phyloP scores from a whole-genome alignment of 192 early-diverging fungal species.

The Lunasporangiospora selenospora region DNA sequence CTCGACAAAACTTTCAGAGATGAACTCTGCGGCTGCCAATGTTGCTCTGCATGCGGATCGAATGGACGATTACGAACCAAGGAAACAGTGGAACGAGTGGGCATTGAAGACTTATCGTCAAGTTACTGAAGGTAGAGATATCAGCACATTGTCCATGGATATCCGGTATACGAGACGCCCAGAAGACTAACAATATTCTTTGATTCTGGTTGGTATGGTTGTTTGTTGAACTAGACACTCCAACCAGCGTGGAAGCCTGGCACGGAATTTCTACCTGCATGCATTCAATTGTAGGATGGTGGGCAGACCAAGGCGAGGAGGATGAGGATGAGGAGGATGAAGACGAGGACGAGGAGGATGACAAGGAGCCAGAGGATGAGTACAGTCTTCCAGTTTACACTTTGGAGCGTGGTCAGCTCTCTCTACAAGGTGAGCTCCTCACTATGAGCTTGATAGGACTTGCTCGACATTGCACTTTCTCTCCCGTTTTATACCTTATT shows the following conservation, averaged over 20 bases:
- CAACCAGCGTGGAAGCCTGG: constrained; percentile 39
- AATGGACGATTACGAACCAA: constrained; percentile 36
- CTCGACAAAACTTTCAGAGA: constrained; percentile 25
- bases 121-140: constrained; percentile 21
- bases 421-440: constrained; percentile 28
- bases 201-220: too few relatives aligned
- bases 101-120: constrained; percentile 29
- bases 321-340: constrained; percentile 19
- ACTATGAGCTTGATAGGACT: too few relatives aligned
- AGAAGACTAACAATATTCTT: too few relatives aligned
- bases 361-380: constrained; percentile 42
- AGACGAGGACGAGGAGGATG: constrained; percentile 24
- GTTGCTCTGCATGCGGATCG: constrained; percentile 41
- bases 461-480: background rate
- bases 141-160: too few relatives aligned
- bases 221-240: constrained; percentile 14
- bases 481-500: background rate
- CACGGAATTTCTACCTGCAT: constrained; percentile 41
- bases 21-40: constrained; percentile 33
- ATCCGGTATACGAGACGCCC: too few relatives aligned
- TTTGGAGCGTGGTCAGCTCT: constrained; percentile 35
- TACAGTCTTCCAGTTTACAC: constrained; percentile 38
- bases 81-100: constrained; percentile 46
- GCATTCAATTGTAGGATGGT: constrained; percentile 50
- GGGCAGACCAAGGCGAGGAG: constrained; percentile 43